Evolutionary conservation across 305 asterid genomes (phyloP), one percentile per base, ranked within the genome.

Genomic region (Euphrasia arctica): DNA sequence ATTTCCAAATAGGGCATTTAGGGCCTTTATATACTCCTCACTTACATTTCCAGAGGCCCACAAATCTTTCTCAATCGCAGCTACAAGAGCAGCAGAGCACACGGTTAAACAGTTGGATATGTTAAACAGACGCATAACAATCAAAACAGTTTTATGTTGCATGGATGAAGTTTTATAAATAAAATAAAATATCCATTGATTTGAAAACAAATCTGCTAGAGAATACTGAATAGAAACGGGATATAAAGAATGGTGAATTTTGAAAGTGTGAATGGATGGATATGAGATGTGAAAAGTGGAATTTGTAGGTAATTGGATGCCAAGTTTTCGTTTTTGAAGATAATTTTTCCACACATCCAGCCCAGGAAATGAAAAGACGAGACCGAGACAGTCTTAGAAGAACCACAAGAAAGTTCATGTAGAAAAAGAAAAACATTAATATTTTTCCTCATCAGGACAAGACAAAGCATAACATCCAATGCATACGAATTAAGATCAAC

Each of bases 1-100:
- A 79, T 94, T 94, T 15, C 97, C 97, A 34, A 90, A 94, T 36
- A 94, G 88, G 18, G 99, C 85, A 70, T 94, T 94, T 54, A 94
- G 77, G 67, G 99, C 95, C 83, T 91, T 94, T 51, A 94, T 74
- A 72, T 94, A 94, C 81, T 94, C 99, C 60, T 94, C 99, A 31
- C 82, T 84, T 64, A 94, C 99, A 0, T 87, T 83, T 65, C 98
- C 98, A 41, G 90, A 75, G 52, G 99, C 98, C 99, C 98, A 94
- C 58, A 90, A 75, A 70, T 90, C 95, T 74, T 87, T 90, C 78
- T 90, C 95, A 12, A 90, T 81, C 61, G 94, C 95, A 75, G 95
- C 97, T 90, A 70, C 62, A 81, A 68, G 62, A 47, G 31, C 56
- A 73, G 41, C 43, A 72, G 34, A 68, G 32, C 39, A 11, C 6